phyloP scores from a whole-genome alignment of 495 filamentous ascomycete species.

The Tuber umbilicatum region DNA sequence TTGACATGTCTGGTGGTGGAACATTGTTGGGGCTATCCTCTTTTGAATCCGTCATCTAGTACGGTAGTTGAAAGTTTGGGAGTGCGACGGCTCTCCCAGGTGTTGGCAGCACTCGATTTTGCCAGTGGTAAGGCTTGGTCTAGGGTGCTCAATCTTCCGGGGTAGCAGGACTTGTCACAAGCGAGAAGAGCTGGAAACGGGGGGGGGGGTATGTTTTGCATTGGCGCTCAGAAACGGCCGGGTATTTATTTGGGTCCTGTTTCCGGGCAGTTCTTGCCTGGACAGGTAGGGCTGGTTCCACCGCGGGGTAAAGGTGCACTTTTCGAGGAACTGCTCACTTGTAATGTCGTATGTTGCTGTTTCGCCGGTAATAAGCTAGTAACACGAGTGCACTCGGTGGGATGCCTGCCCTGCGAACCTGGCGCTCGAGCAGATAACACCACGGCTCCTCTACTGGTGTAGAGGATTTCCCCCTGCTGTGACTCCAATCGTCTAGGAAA shows the following conservation, averaged over 20 bases:
- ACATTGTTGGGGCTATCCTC: neutral
- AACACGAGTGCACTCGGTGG: neutral
- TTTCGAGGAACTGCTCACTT: neutral
- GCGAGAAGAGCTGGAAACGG: too few relatives aligned
- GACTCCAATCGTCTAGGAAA: neutral
- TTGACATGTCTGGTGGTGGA: neutral
- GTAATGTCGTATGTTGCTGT: neutral
- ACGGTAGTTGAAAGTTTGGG: neutral
- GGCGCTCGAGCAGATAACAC: neutral
- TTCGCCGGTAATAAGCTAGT: neutral
- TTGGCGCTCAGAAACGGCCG: too few relatives aligned
- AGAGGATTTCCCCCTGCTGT: neutral
- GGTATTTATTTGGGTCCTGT: too few relatives aligned
- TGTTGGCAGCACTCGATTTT: neutral
- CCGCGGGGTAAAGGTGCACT: neutral
- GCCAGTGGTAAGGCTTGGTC: neutral
- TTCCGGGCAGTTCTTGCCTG: neutral
- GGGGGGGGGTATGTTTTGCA: too few relatives aligned
- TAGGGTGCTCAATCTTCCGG: neutral
- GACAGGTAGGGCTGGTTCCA: neutral
- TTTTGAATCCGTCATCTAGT: neutral
- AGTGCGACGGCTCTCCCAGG: neutral
- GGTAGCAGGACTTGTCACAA: neutral
- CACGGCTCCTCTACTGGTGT: neutral
- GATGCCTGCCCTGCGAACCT: neutral